Conservation (phyloP, 2,329 filamentous ascomycete species). For the Paecilomyces variotii region DNA sequence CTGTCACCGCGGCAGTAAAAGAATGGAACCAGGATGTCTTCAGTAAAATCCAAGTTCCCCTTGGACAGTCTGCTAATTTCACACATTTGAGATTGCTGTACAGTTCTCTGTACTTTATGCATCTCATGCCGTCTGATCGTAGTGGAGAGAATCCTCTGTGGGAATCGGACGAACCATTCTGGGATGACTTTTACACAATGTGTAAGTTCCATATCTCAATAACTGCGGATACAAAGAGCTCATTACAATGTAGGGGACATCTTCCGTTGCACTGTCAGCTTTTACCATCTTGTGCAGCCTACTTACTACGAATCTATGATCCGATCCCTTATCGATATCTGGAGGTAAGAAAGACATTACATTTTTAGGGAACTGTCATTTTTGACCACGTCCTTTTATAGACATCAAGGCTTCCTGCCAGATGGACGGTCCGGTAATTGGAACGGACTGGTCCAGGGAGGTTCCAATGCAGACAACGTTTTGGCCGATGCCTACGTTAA, state of each 20-base stretch:
- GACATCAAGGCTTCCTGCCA: slow-evolving; percentile 50
- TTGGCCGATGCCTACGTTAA: slow-evolving; percentile 67
- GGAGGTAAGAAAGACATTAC: slow-evolving; percentile 39
- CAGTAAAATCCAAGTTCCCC: slow-evolving; percentile 34
- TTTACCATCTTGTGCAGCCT: slow-evolving; percentile 60
- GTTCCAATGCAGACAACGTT: slow-evolving; percentile 63
- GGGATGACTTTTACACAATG: slow-evolving; percentile 60
- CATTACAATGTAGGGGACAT: slow-evolving; percentile 45
- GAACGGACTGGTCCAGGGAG: slow-evolving; percentile 57
- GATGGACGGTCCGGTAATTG: slow-evolving; percentile 61
- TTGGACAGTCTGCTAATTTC: slow-evolving; percentile 21
- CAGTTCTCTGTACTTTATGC: slow-evolving; percentile 52
- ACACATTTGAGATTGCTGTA: slow-evolving; percentile 22
- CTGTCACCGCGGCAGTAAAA: slow-evolving; percentile 43
- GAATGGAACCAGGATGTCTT: slow-evolving; percentile 54
- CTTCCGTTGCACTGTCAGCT: slow-evolving; percentile 58
- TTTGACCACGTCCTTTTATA: not conserved
- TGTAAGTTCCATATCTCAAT: slow-evolving; percentile 19
- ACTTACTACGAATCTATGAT: slow-evolving; percentile 57
- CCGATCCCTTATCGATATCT: slow-evolving; percentile 60
- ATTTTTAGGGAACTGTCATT: not conserved
- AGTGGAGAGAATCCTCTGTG: slow-evolving; percentile 64
- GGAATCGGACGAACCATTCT: slow-evolving; percentile 58
- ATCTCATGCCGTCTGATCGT: slow-evolving; percentile 60
- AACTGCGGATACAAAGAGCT: not conserved